Evolutionary conservation across 805 yeast genomes (phyloP), one percentile per base, ranked within the genome.

Genomic region (Allodekkera sacchari): DNA sequence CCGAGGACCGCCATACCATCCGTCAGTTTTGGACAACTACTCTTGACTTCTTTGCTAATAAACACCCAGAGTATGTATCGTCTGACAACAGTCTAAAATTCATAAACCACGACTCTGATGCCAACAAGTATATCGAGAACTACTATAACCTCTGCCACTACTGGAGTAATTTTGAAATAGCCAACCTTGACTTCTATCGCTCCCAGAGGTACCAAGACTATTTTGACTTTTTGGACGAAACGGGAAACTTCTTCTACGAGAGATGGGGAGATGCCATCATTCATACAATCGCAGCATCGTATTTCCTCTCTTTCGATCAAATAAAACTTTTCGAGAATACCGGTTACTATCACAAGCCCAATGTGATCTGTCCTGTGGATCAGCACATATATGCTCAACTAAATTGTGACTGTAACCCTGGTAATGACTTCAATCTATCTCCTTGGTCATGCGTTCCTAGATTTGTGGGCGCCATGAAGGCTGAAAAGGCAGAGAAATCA

Each of bases 211-310:
- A 78, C 53, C 44, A 49, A 18, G 57, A 59, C 36, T 78, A 65
- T 52, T 78, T 78, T 46, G 64, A 74, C 22, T 47, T 58, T 37
- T 60, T 78, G 37, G 85, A 78, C 52, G 45, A 59, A 31, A 63
- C 72, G 3, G 83, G 83, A 17, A 80, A 81, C 27, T 77, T 78
- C 55, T 78, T 75, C 55, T 78, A 78, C 54, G 83, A 78, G 53
- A 63, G 85, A 53, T 78, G 85, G 85, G 85, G 85, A 17, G 85
- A 78, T 53, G 85, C 85, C 1, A 84, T 84, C 3, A 68, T 78
- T 27, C 85, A 78, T 52, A 68, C 83, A 3, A 59, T 78, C 37
- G 85, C 78, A 4, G 79, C 68, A 3, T 61, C 77, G 1, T 59
- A 71, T 37, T 62, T 78, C 50, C 46, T 74, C 35, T 25, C 34